Base-by-base conservation (phyloP, 768 basidiomycete genomes). In the Chiua virens region DNA sequence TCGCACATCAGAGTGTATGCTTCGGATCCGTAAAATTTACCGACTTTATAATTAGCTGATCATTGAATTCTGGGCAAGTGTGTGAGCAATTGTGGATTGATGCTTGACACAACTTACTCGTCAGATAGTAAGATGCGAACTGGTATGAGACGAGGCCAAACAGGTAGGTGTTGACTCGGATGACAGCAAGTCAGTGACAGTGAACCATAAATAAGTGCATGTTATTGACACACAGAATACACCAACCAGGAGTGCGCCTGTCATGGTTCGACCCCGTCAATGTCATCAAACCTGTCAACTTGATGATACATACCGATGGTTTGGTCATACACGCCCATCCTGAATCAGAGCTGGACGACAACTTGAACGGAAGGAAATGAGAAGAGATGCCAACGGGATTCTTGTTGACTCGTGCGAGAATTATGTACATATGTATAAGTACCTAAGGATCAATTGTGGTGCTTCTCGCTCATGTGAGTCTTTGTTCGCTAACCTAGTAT, bases 101-200 rank as follows among this genome's bases (percentile, higher is more conserved):
- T 30, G 13, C 13, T 30, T 30, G 30, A 9, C 3, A 17, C 11
- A 10, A 46, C 64, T 45, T 41, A 49, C 52, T 41, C 41, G 47
- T 53, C 41, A 60, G 66, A 57, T 69, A 62, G 53, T 78, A 78
- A 10, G 63, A 54, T 8, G 69, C 64, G 53, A 77, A 78, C 50
- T 76, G 74, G 58, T 70, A 74, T 2, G 66, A 66, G 53, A 77
- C 75, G 10, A 76, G 63, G 1, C 75, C 76, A 50, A 71, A 76
- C 13, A 78, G 53, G 40, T 49, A 62, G 15, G 63, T 65, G 30
- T 65, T 65, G 42, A 65, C 63, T 65, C 21, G 18, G 9, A 34
- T 42, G 20, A 4, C n/a, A 25, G 23, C 5, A 1, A 4, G 6
- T 58, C 42, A 52, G 9, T 10, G 1, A 34, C 2, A 2, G n/a